Percentiles rank a stretch among this genome's conserved stretches.
Evolutionary conservation across 305 asterid genomes (phyloP).

Genomic region (Fraxinus xanthoxyloides): DNA sequence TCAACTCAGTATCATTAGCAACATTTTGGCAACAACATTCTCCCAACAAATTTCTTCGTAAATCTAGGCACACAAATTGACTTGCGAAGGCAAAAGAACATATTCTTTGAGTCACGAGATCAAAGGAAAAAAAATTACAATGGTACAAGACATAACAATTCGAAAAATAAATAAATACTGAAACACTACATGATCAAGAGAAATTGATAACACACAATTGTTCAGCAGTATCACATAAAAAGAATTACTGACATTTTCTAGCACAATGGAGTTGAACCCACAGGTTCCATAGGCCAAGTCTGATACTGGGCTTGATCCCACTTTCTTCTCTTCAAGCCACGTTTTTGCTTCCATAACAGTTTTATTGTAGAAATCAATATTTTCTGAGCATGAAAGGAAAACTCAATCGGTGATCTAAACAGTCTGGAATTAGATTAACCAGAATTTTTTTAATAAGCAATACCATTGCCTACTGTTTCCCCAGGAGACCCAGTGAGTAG

Average conservation of each 20-base stretch:
- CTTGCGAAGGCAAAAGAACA: constrained; percentile 10
- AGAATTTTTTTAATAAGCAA: constrained; percentile 15
- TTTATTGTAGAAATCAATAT: constrained; percentile 38
- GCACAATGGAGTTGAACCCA: constrained; percentile 26
- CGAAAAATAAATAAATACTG: background rate
- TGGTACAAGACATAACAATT: background rate
- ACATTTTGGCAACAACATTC: constrained; percentile 16
- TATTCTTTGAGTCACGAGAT: background rate
- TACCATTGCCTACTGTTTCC: constrained; percentile 39
- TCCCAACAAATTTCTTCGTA: constrained; percentile 18
- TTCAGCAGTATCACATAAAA: constrained; percentile 20
- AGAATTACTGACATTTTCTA: constrained; percentile 39
- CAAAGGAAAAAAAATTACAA: constrained; percentile 4
- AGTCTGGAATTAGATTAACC: background rate
- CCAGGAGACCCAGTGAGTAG: constrained; percentile 27
- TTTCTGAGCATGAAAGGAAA: constrained; percentile 38
- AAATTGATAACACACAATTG: background rate
- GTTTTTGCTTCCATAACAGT: constrained; percentile 66
- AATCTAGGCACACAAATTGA: constrained; percentile 10
- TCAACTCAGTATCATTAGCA: constrained; percentile 19
- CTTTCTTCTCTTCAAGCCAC: constrained; percentile 65
- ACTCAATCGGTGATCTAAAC: constrained; percentile 12
- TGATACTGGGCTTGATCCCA: constrained; percentile 40
- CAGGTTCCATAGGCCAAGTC: constrained; percentile 37
- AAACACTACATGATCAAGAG: background rate